A percentile compares a stretch with the other conserved stretches of the same genome.
Conservation (phyloP, 257 asterid genomes). For the Capsicum chinense region DNA sequence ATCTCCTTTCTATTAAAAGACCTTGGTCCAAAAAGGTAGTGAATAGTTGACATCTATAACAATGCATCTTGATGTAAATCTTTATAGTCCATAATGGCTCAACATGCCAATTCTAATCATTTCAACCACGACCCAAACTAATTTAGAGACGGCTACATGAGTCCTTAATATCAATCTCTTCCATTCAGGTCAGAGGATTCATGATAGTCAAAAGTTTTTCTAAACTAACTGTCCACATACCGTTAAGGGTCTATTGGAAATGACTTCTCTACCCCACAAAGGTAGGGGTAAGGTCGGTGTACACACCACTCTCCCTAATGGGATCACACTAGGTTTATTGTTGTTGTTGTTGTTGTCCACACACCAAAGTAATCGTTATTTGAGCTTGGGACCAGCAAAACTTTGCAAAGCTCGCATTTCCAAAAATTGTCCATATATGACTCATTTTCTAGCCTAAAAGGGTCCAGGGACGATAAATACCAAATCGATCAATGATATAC, state of each 20-base stretch:
- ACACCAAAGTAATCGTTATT: background rate
- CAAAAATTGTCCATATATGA: background rate
- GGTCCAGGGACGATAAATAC: background rate
- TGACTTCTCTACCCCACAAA: background rate
- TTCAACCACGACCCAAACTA: background rate
- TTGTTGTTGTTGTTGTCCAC: background rate
- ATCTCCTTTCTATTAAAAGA: background rate
- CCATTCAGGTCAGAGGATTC: conserved; percentile 1
- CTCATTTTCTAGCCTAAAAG: background rate
- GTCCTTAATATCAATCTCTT: background rate
- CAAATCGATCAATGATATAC: background rate
- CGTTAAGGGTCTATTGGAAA: background rate
- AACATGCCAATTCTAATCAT: background rate
- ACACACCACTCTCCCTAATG: background rate
- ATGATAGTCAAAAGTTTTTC: background rate
- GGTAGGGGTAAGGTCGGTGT: background rate
- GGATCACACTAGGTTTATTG: background rate
- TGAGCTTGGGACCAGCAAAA: background rate
- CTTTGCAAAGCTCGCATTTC: conserved; percentile 9
- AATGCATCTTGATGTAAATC: background rate
- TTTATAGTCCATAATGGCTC: conserved; percentile 16
- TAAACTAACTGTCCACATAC: background rate
- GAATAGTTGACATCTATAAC: background rate
- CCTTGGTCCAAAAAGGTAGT: background rate
- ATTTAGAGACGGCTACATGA: background rate